phyloP scores from a whole-genome alignment of 352 stramenopile genomes.

The Globisporangium mamillatum region DNA sequence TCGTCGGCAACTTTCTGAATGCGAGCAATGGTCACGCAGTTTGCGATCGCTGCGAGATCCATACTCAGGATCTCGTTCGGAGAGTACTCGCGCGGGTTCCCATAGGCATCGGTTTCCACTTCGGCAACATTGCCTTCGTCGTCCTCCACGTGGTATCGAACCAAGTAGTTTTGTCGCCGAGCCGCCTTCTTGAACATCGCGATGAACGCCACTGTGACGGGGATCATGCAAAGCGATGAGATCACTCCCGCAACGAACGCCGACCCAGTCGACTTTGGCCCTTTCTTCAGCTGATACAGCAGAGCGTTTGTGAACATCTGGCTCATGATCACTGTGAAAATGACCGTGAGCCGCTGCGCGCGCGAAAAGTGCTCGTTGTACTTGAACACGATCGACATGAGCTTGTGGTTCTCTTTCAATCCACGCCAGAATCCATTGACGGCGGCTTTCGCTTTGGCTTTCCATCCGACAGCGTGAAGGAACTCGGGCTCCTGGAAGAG shows the following conservation, averaged over 20 bases:
- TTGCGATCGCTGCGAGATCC: conserved; percentile 52
- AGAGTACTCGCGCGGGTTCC: conserved; percentile 45
- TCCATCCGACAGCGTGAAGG: conserved; percentile 41
- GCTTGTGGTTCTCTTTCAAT: conserved; percentile 64
- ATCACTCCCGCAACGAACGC: conserved; percentile 54
- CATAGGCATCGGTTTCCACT: conserved; percentile 65
- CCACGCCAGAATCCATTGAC: conserved; percentile 38
- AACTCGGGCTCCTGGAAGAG: conserved; percentile 68
- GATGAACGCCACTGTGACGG: conserved; percentile 57
- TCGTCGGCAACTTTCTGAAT: conserved; percentile 31
- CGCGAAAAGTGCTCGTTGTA: conserved; percentile 73
- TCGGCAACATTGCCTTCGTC: conserved; percentile 55
- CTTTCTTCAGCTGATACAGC: conserved; percentile 52
- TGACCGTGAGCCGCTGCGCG: conserved; percentile 55
- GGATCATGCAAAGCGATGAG: conserved; percentile 64
- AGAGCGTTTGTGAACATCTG: conserved; percentile 74
- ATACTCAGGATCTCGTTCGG: conserved; percentile 43
- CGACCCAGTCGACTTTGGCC: conserved; percentile 41
- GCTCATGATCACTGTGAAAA: conserved; percentile 69
- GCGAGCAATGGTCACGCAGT: conserved; percentile 31
- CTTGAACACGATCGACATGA: conserved; percentile 67
- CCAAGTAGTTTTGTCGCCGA: conserved; percentile 50
- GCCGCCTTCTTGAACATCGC: conserved; percentile 76
- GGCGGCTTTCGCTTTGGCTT: conserved; percentile 41
- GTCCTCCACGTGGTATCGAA: conserved; percentile 66